Evolutionary conservation across 2,329 filamentous ascomycete species (phyloP).

Genomic region (Aspergillus glaucus): DNA sequence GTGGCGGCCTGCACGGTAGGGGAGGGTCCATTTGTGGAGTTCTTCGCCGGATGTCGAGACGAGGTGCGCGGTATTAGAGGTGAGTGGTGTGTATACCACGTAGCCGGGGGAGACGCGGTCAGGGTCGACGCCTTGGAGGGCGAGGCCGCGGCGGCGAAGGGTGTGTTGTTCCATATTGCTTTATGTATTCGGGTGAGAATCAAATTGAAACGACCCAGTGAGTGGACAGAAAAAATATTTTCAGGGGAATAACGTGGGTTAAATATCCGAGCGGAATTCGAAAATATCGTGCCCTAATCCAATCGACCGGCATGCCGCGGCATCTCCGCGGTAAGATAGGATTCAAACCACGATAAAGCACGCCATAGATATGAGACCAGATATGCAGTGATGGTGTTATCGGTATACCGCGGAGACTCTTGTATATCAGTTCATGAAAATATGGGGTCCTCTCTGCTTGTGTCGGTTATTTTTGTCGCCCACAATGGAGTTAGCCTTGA

Average conservation of each 20-base stretch:
- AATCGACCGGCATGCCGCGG: constrained; percentile 18
- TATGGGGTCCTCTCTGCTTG: background rate
- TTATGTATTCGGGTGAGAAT: background rate
- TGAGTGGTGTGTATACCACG: constrained; percentile 25
- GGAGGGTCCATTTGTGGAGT: constrained; percentile 40
- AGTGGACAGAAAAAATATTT: background rate
- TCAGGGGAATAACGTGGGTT: background rate
- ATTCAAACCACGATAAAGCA: constrained; percentile 1
- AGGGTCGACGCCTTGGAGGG: constrained; percentile 35
- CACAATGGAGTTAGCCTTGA: background rate
- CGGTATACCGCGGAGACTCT: constrained; percentile 4
- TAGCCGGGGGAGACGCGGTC: constrained; percentile 35
- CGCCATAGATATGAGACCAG: constrained; percentile 13
- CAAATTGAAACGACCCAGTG: background rate
- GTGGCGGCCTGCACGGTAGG: constrained; percentile 38
- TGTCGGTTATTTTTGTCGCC: background rate
- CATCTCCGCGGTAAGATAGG: constrained; percentile 16
- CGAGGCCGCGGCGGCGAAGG: constrained; percentile 37
- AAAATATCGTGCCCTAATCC: background rate
- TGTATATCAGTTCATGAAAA: background rate
- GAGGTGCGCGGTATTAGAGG: background rate
- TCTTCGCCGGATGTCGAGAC: constrained; percentile 13
- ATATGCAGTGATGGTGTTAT: constrained; percentile 13
- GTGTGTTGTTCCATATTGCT: constrained; percentile 40
- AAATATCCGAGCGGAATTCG: background rate